Evolutionary conservation across 805 yeast genomes (phyloP), one percentile per base, ranked within the genome.

Genomic region (Candida odintsovae): DNA sequence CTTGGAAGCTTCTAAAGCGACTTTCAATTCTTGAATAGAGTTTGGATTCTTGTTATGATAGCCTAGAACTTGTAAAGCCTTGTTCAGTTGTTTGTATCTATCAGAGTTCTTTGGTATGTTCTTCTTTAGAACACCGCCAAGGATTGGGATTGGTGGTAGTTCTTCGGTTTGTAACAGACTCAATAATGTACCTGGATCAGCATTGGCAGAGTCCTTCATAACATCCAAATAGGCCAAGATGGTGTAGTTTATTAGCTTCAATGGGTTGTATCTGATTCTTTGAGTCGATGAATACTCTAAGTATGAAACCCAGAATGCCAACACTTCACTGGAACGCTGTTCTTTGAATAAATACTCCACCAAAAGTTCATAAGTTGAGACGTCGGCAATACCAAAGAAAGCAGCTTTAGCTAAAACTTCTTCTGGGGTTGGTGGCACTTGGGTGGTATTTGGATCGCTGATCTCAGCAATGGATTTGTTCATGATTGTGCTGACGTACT

Each of bases 261-360:
- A 10, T 3, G 36, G 23, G 6, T 43, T n/a, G 19, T 7, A 46
- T 12, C 16, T 25, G 13, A n/a, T 26, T 5, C 38, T 43, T 47
- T 40, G 36, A 22, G 44, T 2, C 9, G 47, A 44, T 12, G 41
- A 40, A 40, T 54, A 55, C 46, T 59, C 62, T 13, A 55, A 42
- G 39, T 33, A 58, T 1, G 54, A 47, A 4, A 58, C 61, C 61
- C 62, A 57, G 16, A 56, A 39, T 2, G 50, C 45, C 22, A 59
- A 42, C 3, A 53, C 52, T 28, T 49, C 57, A 12, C 40, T 26
- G 13, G 28, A 22, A 1, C 48, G 44, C 9, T 55, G 57, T 8
- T 51, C 45, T 28, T 43, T 47, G 33, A 57, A 43, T 38, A 48
- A 38, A 29, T 49, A 42, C 8, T 20, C 16, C 12, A 53, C 55